These are phyloP conservation scores for Holtermanniella nyarrowii DNA, from an alignment of 768 basidiomycete species.

Conservation along the genomic window DNA sequence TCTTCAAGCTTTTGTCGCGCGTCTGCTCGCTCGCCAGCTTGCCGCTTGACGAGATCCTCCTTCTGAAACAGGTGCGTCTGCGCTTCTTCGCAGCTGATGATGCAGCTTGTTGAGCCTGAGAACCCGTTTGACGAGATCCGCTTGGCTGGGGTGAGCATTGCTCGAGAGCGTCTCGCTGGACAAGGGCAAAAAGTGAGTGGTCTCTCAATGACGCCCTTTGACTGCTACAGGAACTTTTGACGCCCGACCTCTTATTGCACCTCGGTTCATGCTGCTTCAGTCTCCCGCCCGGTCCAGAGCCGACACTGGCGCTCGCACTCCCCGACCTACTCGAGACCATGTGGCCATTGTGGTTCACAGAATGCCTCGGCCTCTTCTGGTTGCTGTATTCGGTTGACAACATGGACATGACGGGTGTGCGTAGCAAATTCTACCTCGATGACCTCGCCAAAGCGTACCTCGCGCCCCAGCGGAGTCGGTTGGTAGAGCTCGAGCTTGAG, in stretches of 20 bases:
- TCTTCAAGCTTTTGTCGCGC: constrained; percentile 18
- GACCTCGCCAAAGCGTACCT: not conserved
- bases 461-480: not conserved
- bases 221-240: constrained; percentile 1
- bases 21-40: constrained; percentile 3
- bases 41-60: constrained; percentile 8
- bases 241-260: not conserved
- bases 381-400: constrained; percentile 3
- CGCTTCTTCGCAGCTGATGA: not conserved
- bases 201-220: too few species aligned
- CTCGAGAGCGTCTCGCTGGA: constrained; percentile 12
- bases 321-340: constrained; percentile 3
- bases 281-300: not conserved
- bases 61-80: constrained; percentile 18
- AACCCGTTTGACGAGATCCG: constrained; percentile 26
- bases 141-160: constrained; percentile 13
- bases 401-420: not conserved
- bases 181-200: too few species aligned
- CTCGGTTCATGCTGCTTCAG: constrained; percentile 1
- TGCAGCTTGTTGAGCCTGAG: constrained; percentile 19
- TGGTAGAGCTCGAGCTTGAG: not conserved
- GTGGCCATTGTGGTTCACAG: constrained; percentile 11
- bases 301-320: constrained; percentile 3
- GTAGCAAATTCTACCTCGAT: too few species aligned
- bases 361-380: constrained; percentile 8